Evolutionary conservation across 2,329 filamentous ascomycete genomes (phyloP).

Genomic region (Colletotrichum scovillei): DNA sequence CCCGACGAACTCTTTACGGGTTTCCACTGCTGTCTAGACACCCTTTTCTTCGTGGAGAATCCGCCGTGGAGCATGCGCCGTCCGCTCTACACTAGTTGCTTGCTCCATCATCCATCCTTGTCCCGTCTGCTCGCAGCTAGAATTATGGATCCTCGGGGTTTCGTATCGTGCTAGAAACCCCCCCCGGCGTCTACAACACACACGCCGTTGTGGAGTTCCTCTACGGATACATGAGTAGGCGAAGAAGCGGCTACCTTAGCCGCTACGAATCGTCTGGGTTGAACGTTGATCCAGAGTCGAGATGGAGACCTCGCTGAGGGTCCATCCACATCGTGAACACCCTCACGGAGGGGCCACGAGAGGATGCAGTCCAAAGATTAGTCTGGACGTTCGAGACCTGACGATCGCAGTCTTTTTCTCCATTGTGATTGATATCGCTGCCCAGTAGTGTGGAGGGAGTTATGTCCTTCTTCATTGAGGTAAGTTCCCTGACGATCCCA

Average conservation of each 20-base stretch:
- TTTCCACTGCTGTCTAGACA: background rate
- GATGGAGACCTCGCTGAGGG: too few relatives aligned
- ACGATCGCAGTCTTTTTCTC: background rate
- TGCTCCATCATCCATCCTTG: background rate
- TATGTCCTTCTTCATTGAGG: background rate
- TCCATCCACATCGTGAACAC: background rate
- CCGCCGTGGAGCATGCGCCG: background rate
- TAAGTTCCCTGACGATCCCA: background rate
- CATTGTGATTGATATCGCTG: background rate
- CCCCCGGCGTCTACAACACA: background rate
- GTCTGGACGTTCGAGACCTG: background rate
- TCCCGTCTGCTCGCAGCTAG: background rate
- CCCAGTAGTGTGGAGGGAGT: background rate
- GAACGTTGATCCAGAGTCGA: background rate
- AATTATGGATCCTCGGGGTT: constrained; percentile 1
- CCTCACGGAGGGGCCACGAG: background rate
- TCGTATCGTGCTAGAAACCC: background rate
- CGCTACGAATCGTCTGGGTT: background rate
- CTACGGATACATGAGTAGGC: background rate
- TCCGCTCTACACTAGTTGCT: background rate
- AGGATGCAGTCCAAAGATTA: background rate
- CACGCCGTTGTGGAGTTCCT: constrained; percentile 1
- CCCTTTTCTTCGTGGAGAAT: constrained; percentile 5
- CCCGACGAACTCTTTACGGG: background rate
- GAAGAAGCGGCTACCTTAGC: background rate